These are phyloP conservation scores for Aspergillus egyptiacus DNA, from an alignment of 495 filamentous ascomycete genomes.

Conservation along the genomic window DNA sequence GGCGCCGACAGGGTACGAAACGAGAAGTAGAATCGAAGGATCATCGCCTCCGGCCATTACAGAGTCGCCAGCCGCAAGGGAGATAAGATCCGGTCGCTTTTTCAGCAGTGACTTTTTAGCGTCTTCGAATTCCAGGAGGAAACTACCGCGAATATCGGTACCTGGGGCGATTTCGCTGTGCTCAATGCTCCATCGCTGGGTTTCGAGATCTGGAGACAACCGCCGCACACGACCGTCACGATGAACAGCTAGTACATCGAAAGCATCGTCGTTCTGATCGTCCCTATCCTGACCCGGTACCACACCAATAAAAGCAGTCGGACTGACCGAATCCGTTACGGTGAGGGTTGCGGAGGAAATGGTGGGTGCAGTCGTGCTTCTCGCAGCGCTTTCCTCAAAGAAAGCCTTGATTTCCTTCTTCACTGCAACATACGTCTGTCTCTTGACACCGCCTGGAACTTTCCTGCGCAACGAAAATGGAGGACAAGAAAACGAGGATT, in stretches of 20 bases:
- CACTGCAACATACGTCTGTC: constrained; percentile 63
- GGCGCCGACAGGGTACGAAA: constrained; percentile 34
- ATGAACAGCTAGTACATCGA: constrained; percentile 46
- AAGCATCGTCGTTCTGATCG: constrained; percentile 24
- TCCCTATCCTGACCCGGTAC: constrained; percentile 23
- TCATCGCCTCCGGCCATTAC: constrained; percentile 23
- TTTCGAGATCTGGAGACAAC: constrained; percentile 36
- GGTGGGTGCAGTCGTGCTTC: constrained; percentile 28
- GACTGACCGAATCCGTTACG: constrained; percentile 38
- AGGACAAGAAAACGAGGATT: constrained; percentile 70
- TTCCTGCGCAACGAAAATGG: constrained; percentile 68
- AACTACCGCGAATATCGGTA: constrained; percentile 32
- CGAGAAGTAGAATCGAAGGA: constrained; percentile 37
- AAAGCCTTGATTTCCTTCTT: constrained; percentile 48
- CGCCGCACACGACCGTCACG: constrained; percentile 38
- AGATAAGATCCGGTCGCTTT: constrained; percentile 37
- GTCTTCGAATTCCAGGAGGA: constrained; percentile 43
- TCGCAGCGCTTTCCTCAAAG: constrained; percentile 40
- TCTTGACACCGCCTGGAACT: constrained; percentile 46
- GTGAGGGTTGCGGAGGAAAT: constrained; percentile 39
- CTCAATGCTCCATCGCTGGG: constrained; percentile 38
- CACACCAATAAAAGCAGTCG: constrained; percentile 39
- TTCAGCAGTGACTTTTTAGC: constrained; percentile 39
- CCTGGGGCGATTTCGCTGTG: constrained; percentile 34
- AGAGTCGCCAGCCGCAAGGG: constrained; percentile 34